A percentile compares a stretch with the other conserved stretches of the same genome.
Evolutionary conservation across 306 rosid species (phyloP).

Genomic region (Rubus idaeus): DNA sequence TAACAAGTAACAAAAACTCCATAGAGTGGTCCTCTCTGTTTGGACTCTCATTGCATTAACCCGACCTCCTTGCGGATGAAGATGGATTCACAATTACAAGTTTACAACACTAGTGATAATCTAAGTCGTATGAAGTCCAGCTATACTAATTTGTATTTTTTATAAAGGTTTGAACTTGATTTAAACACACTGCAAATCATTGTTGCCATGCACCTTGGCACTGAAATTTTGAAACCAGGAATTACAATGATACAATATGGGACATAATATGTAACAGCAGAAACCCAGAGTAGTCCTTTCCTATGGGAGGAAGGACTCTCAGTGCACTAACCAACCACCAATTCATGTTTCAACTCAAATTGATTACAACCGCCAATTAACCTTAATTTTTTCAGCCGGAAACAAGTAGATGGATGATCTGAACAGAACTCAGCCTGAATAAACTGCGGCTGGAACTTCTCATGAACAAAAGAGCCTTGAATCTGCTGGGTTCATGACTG

Average conservation of each 20-base stretch:
- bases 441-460: not conserved
- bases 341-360: constrained; percentile 9
- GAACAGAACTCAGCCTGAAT: not conserved
- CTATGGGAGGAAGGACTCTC: constrained; percentile 19
- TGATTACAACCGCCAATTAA: not conserved
- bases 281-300: constrained; percentile 12
- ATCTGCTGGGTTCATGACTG: not conserved
- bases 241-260: constrained; percentile 1
- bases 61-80: too few species aligned
- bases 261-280: constrained; percentile 15
- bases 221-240: constrained; percentile 15
- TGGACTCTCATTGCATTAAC: not conserved
- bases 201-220: not conserved
- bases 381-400: not conserved
- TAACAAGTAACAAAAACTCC: too few species aligned
- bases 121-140: not conserved
- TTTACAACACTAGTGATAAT: not conserved
- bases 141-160: not conserved
- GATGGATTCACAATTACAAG: too few species aligned
- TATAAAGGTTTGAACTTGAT: constrained; percentile 11
- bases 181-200: not conserved
- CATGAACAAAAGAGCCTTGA: not conserved
- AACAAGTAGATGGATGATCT: constrained; percentile 12
- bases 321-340: constrained; percentile 15
- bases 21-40: not conserved